Base-by-base conservation (phyloP, 768 basidiomycete genomes). In the Phanerochaete sordida region DNA sequence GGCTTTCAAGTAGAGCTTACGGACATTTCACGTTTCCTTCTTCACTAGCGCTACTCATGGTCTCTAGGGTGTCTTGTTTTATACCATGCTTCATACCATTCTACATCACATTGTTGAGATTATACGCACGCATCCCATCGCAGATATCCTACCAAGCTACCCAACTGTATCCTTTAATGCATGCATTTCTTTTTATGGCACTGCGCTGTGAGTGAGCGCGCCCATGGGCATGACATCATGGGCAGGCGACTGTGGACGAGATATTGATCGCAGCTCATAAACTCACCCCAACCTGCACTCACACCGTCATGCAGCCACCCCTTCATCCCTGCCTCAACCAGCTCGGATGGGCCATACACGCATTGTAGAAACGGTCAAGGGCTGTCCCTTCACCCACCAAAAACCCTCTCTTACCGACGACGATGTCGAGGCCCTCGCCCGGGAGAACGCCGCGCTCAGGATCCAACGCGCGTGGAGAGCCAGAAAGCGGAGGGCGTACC, bases 1-100 rank as follows among this genome's bases (percentile, higher is more conserved):
- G 64, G 85, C 84, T 48, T 74, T 74, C 61, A 68, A 71, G 62
- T 70, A 66, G 66, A 58, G 61, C 39, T 44, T 54, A 52, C 31
- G 55, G 35, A 55, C 60, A n/a, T n/a, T 49, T 6, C 39, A 35
- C 27, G 39, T 19, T 62, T 35, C 43, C 47, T 61, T 50, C 19
- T 54, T 58, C 39, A 45, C 35, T 23, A 6, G 51, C 43, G 39
- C 50, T 47, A 13, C 43, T 54, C 37, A 44, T 39, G 45, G 27
- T 28, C 31, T n/a, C 30, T 35, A 35, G 26, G 27, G 21, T 44
- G 23, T 50, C 47, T 35, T 48, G 27, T 51, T 23, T 49, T 23
- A 51, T 46, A 24, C 57, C 67, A 68, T 68, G 64, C 65, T 67
- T 51, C 61, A 62, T 63, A 67, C 58, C 66, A 65, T 57, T 59